Evolutionary conservation across 495 filamentous ascomycete species (phyloP), one percentile per base, ranked within the genome.

Genomic region (Trypethelium eluteriae): DNA sequence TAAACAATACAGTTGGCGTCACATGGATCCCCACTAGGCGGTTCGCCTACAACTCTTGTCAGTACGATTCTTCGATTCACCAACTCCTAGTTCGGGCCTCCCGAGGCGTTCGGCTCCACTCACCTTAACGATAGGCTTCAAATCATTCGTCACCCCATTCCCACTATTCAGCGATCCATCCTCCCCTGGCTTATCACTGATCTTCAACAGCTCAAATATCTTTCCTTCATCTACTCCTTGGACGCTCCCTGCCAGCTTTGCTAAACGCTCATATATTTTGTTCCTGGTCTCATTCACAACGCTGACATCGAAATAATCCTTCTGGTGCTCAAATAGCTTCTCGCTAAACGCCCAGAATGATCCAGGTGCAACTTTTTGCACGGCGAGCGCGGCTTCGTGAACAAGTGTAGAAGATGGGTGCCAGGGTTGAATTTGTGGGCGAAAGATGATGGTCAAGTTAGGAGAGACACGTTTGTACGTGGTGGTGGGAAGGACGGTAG

Each of bases 361-460:
- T 14, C 81, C 78, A 0, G 90, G 87, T 2, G 86, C 75, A 1
- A 90, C 69, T 35, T 79, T 82, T 53, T 90, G 80, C 6, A 96
- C 89, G 9, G 92, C 93, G 10, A 89, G 81, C 7, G 80, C 93
- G 47, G 93, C 91, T 81, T 97, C 93, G 77, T 98, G 93, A 35
- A 83, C 82, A 16, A 96, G 85, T 0, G 92, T 96, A 32, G 88
- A 91, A 57, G 89, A 90, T 12, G 93, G 93, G 76, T 98, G 92
- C 93, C 93, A 98, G 14, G 93, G 93, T 75, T 98, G 93, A 70
- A 96, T 85, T 73, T 96, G 93, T 70, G 93, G 91, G 34, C 92
- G 88, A 79, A 96, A 88, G 64, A 97, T 83, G 64, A 93, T 79
- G 67, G 87, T 84, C 2, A 93, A 77, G 65, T 79, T 82, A 34